phyloP scores from a whole-genome alignment of 2,329 filamentous ascomycete species.

The Alternaria sp. region DNA sequence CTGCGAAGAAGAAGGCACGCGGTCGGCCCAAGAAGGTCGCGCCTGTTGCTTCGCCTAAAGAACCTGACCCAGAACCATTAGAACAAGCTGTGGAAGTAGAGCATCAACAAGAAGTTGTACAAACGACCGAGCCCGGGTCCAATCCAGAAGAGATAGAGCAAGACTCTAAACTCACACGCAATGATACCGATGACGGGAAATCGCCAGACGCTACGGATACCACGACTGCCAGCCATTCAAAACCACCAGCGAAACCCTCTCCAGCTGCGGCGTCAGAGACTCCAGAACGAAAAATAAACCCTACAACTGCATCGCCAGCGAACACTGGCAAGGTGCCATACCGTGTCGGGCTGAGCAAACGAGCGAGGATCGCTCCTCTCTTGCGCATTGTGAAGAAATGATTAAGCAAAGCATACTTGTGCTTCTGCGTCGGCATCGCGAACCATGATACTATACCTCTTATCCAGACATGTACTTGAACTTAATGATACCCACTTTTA shows the following conservation, averaged over 20 bases:
- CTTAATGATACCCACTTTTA: slow-evolving; percentile 20
- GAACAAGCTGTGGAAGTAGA: neutral
- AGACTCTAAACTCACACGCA: neutral
- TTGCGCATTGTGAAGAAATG: slow-evolving; percentile 56
- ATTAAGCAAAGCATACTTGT: neutral
- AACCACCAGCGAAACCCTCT: neutral
- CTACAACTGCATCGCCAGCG: slow-evolving; percentile 28
- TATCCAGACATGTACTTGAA: neutral
- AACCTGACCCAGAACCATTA: slow-evolving; percentile 6
- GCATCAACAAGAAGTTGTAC: neutral
- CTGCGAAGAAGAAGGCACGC: slow-evolving; percentile 38
- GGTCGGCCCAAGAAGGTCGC: slow-evolving; percentile 40
- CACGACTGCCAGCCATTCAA: neutral
- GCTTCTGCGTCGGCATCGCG: neutral
- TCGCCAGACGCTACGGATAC: neutral
- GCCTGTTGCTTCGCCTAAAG: neutral
- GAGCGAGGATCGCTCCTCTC: slow-evolving; percentile 56
- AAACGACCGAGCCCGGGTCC: slow-evolving; percentile 6
- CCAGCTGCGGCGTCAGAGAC: slow-evolving; percentile 7
- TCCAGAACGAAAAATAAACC: slow-evolving; percentile 25
- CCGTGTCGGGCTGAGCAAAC: slow-evolving; percentile 58
- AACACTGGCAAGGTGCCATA: slow-evolving; percentile 51
- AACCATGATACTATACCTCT: neutral
- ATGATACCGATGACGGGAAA: neutral
- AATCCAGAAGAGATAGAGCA: neutral